Evolutionary conservation across 495 filamentous ascomycete genomes (phyloP), one percentile per base, ranked within the genome.

Genomic region (Tirmania nivea): DNA sequence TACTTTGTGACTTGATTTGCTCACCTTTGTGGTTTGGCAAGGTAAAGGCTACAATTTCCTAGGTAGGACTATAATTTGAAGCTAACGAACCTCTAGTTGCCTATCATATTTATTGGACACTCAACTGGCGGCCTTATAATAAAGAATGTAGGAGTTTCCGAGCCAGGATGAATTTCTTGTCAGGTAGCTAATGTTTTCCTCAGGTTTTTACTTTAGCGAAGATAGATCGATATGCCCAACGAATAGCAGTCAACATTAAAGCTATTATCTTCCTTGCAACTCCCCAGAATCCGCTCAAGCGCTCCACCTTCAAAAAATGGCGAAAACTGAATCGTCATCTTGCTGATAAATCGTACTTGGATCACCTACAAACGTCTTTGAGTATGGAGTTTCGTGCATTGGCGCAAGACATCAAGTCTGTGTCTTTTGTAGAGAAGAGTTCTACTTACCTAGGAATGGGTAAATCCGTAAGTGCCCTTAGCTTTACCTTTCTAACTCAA

Each of bases 11-110:
- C 2, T 50, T 57, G 12, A 31, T 35, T 17, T 56, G 47, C 20
- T 56, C 54, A 5, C 56, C 54, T 35, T 35, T 17, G 19, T 5
- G n/a, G 34, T 56, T 57, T 35, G 56, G 56, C 17, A 51, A 35
- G 47, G 56, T 2, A 56, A 14, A 35, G 36, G 7, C 17, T 45
- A 25, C 25, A 25, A 25, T 5, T n/a, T 25, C 39, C 9, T 5
- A 10, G 20, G 39, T 1, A 25, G 25, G 25, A 5, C 25, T 25
- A 25, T 25, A 25, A 25, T 25, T 5, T 25, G 25, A 25, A 25
- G 25, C 25, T 25, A 25, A 25, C 25, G 39, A 7, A 7, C 12
- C 12, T 45, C 12, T 45, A 45, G 39, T 17, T 45, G 12, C 2
- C 39, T 12, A 45, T 45, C 17, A 17, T 45, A 17, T 17, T 45